Evolutionary conservation across 164 flowering plant genomes (phyloP).

Genomic region (Liquidambar formosana): DNA sequence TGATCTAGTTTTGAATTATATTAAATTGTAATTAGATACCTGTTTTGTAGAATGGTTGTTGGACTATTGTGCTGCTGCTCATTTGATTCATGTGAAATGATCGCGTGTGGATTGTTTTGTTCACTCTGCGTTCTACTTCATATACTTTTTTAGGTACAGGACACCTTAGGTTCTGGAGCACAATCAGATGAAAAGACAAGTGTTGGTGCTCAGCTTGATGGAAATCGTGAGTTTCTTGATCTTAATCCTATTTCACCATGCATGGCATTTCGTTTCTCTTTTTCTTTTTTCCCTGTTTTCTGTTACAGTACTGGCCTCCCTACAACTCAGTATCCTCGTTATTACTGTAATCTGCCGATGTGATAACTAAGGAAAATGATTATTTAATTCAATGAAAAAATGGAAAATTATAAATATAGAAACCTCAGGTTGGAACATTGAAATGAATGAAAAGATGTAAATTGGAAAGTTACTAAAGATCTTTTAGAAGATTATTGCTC

Average conservation of each 20-base stretch:
- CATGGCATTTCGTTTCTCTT: background rate
- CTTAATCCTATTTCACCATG: background rate
- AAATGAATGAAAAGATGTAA: no score
- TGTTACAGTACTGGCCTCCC: background rate
- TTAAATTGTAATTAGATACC: background rate
- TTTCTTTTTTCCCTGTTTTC: background rate
- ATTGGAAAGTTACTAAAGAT: no score
- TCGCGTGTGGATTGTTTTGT: background rate
- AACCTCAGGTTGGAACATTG: no score
- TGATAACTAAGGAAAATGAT: background rate
- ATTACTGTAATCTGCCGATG: background rate
- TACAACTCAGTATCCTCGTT: background rate
- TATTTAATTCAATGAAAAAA: background rate
- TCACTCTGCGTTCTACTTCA: background rate
- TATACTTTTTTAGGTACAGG: slow-evolving; percentile 10
- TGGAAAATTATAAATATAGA: no score
- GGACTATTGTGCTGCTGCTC: background rate
- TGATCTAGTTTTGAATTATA: background rate
- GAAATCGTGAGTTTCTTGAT: slow-evolving; percentile 24
- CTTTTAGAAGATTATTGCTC: no score
- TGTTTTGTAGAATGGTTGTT: background rate
- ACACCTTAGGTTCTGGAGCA: slow-evolving; percentile 13
- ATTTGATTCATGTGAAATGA: background rate
- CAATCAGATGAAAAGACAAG: slow-evolving; percentile 21
- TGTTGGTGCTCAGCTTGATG: slow-evolving; percentile 10